Evolutionary conservation across 805 yeast genomes (phyloP), one percentile per base, ranked within the genome.

Genomic region (Kuraishia capsulata): DNA sequence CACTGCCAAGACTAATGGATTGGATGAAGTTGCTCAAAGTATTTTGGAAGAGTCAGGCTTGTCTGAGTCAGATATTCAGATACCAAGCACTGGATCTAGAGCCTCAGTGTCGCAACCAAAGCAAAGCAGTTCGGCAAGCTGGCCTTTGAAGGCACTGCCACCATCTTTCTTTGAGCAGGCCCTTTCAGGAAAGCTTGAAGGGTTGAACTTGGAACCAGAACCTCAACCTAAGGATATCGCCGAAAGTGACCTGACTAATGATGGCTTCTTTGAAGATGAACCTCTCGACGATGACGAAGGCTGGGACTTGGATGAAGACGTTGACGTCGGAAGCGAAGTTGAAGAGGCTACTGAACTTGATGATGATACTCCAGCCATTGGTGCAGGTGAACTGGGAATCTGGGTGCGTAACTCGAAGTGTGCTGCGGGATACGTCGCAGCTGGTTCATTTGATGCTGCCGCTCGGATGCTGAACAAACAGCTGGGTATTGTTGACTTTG

Each of bases 391-490:
- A 56, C 61, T 78, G 24, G 79, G 80, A 3, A 60, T 61, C 42
- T 94, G 99, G 98, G 73, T 85, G 23, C 81, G 90, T 47, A 86
- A 83, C 60, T 84, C 96, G 14, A 83, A 81, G 45, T 73, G 89
- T 40, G 87, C 97, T 4, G 97, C 96, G 23, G 87, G 86, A 20
- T 85, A 87, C 50, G 88, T 82, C 52, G 97, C 98, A 2, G 88
- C 96, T 2, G 99, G 99, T 50, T 84, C 94, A 4, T 90, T 90
- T 56, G 97, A 88, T 48, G 83, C 90, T 39, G 99, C 97, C 29
- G 92, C 96, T 30, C 94, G 88, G 52, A 74, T 94, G 54, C 72
- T 92, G 51, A 78, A 81, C 65, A 82, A 90, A 53, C 98, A 94
- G 61, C 69, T 81, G 33, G 98, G 97, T 50, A 75, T 86, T 37